These are phyloP conservation scores for Pleurotus tuber-regium DNA, from an alignment of 768 basidiomycete genomes.

Conservation along the genomic window DNA sequence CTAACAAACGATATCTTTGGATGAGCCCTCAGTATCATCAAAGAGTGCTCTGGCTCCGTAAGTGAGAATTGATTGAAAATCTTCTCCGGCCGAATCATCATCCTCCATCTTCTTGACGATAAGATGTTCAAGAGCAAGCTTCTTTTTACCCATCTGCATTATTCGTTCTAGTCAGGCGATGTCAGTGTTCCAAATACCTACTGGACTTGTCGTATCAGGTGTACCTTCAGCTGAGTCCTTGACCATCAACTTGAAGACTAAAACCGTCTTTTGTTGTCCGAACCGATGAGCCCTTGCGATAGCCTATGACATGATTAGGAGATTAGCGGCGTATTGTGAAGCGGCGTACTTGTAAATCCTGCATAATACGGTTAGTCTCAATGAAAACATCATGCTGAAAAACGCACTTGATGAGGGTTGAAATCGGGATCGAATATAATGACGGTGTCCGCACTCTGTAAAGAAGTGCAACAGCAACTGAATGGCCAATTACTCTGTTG, in stretches of 20 bases:
- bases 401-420: slow-evolving; percentile 87
- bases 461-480: slow-evolving; percentile 24
- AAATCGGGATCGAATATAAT: slow-evolving; percentile 96
- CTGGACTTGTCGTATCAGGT: slow-evolving; percentile 7
- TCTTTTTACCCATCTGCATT: slow-evolving; percentile 91
- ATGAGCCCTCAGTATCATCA: slow-evolving; percentile 51
- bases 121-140: slow-evolving; percentile 89
- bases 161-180: slow-evolving; percentile 66
- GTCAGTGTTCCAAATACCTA: background rate
- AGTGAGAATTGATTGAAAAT: slow-evolving; percentile 86
- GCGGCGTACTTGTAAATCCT: slow-evolving; percentile 83
- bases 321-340: background rate
- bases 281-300: slow-evolving; percentile 94
- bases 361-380: slow-evolving; percentile 1
- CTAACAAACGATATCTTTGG: slow-evolving; percentile 67
- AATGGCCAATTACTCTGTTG: background rate
- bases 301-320: slow-evolving; percentile 50
- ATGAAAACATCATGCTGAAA: background rate
- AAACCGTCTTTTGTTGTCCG: slow-evolving; percentile 91
- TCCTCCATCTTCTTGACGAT: slow-evolving; percentile 97
- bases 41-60: slow-evolving; percentile 89
- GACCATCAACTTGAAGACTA: slow-evolving; percentile 95
- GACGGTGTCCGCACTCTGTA: slow-evolving; percentile 87
- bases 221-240: slow-evolving; percentile 90
- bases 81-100: slow-evolving; percentile 64